Conservation (phyloP, 23 red algal genomes). For the Gracilaria domingensis region DNA sequence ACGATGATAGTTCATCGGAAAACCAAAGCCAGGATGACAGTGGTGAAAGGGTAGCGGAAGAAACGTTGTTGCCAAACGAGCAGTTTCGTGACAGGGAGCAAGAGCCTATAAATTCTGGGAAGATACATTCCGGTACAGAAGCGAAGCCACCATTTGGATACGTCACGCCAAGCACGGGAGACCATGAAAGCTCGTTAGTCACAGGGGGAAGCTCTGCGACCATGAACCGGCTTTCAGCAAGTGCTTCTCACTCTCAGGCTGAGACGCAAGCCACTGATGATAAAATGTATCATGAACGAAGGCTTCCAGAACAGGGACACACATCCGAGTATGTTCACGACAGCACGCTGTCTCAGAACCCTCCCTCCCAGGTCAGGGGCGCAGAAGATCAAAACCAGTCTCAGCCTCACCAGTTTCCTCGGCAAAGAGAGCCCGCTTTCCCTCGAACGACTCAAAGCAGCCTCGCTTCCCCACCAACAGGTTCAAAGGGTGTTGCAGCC, state of each 20-base stretch:
- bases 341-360: not conserved
- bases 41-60: not conserved
- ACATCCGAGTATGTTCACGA: not conserved
- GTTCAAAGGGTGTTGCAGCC: not conserved
- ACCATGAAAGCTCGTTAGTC: not conserved
- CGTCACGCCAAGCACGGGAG: not conserved
- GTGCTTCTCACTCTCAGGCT: not conserved
- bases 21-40: not conserved
- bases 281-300: not conserved
- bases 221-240: not conserved
- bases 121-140: not conserved
- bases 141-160: not conserved
- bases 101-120: not conserved
- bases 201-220: not conserved
- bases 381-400: not conserved
- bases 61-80: not conserved
- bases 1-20: not conserved
- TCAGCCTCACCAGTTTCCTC: not conserved
- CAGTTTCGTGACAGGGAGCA: not conserved
- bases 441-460: not conserved
- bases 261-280: not conserved
- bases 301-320: not conserved
- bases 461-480: not conserved
- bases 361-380: not conserved
- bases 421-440: not conserved